A percentile compares a stretch with the other conserved stretches of the same genome.
These are phyloP conservation scores for Leccinum obscurum DNA, from an alignment of 768 basidiomycete species.

Conservation along the genomic window DNA sequence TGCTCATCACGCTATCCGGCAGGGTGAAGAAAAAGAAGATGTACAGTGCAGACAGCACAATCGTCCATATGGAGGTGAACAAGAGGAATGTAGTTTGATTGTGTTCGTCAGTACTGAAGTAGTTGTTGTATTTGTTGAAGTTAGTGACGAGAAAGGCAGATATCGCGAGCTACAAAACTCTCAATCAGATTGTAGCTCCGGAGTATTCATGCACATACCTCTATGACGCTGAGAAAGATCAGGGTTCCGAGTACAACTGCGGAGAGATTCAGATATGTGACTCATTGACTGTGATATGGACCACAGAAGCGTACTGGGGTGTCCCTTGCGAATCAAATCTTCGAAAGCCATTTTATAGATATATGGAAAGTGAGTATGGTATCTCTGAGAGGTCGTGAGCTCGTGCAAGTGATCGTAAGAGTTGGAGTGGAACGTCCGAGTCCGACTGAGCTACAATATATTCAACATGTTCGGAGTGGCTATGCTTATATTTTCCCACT, in stretches of 20 bases:
- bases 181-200: neutral
- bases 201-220: slow-evolving; percentile 40
- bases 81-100: slow-evolving; percentile 67
- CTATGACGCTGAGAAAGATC: slow-evolving; percentile 62
- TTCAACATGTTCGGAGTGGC: slow-evolving; percentile 29
- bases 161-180: slow-evolving; percentile 52
- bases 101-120: slow-evolving; percentile 46
- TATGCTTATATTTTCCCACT: slow-evolving; percentile 21
- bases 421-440: neutral
- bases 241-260: slow-evolving; percentile 52
- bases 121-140: slow-evolving; percentile 60
- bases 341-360: slow-evolving; percentile 37
- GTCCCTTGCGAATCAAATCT: slow-evolving; percentile 49
- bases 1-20: slow-evolving; percentile 51
- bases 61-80: slow-evolving; percentile 74
- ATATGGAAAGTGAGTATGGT: slow-evolving; percentile 14
- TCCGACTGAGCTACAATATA: slow-evolving; percentile 10
- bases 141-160: slow-evolving; percentile 69
- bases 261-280: slow-evolving; percentile 27
- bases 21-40: slow-evolving; percentile 54
- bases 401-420: slow-evolving; percentile 27
- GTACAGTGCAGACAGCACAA: slow-evolving; percentile 52
- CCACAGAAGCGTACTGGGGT: slow-evolving; percentile 46
- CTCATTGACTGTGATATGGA: neutral
- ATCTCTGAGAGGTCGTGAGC: slow-evolving; percentile 26